A percentile compares a stretch with the other conserved stretches of the same genome.
phyloP scores from a whole-genome alignment of 805 yeast genomes.

The Myxozyma lipomycoides region DNA sequence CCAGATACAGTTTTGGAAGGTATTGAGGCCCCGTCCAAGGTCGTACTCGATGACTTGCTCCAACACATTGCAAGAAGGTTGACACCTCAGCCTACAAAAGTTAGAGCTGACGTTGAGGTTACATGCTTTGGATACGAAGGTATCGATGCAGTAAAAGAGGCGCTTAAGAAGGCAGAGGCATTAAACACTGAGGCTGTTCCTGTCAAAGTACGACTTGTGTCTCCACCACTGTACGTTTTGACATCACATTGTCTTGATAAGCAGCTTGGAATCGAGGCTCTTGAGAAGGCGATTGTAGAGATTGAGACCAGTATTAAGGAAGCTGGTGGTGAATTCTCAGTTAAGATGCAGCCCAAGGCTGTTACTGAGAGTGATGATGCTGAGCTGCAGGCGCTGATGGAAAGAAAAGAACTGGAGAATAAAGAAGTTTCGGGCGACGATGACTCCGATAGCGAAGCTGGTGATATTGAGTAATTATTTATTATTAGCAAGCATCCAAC shows the following conservation, averaged over 20 bases:
- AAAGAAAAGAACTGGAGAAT: slow-evolving; percentile 85
- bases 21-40: slow-evolving; percentile 64
- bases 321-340: slow-evolving; percentile 81
- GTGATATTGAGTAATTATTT: slow-evolving; percentile 28
- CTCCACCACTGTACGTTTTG: slow-evolving; percentile 93
- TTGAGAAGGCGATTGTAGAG: slow-evolving; percentile 74
- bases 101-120: slow-evolving; percentile 97
- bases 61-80: slow-evolving; percentile 85
- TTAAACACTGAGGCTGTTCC: slow-evolving; percentile 79
- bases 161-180: slow-evolving; percentile 81
- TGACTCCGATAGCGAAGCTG: slow-evolving; percentile 32
- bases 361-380: slow-evolving; percentile 98
- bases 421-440: slow-evolving; percentile 80
- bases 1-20: slow-evolving; percentile 77
- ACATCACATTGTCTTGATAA: slow-evolving; percentile 92
- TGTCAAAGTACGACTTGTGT: slow-evolving; percentile 90
- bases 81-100: slow-evolving; percentile 96
- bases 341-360: slow-evolving; percentile 98
- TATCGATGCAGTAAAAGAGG: slow-evolving; percentile 90
- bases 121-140: slow-evolving; percentile 97
- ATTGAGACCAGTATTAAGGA: slow-evolving; percentile 65
- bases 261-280: slow-evolving; percentile 73
- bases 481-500: not conserved
- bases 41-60: slow-evolving; percentile 77
- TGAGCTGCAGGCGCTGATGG: slow-evolving; percentile 91